Base-by-base conservation (phyloP, 495 filamentous ascomycete species). In the Pyrenopolyporus hunteri region DNA sequence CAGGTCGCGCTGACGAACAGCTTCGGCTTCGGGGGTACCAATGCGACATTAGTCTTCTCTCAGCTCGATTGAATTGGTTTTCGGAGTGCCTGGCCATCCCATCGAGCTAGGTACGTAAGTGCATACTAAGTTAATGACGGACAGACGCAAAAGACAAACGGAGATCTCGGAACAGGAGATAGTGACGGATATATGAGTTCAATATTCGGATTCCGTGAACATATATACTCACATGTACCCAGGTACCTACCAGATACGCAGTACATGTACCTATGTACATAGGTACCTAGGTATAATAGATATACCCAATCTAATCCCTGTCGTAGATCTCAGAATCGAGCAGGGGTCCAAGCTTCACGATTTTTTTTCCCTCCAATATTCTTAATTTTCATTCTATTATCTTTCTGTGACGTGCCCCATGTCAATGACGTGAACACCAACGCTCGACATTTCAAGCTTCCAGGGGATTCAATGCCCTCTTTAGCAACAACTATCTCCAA, bases 21-120 rank as follows among this genome's bases (percentile, higher is more conserved):
- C 69, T 98, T 98, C 80, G 94, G 94, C 1, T 98, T 98, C 78
- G 94, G 94, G 7, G 94, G 94, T 23, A 98, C 94, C 6, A 98
- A 98, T 77, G 93, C 93, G 37, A 90, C 84, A 59, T 76, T 98
- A 36, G 93, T 92, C 58, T 96, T 98, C 72, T 82, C 77, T 42
- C 39, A 40, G 31, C 39, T 66, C 16, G 22, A 31, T 3, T 59
- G 28, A 55, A 16, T 31, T 5, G 17, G 4, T 6, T 22, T 35
- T 19, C 2, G 8, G 28, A 25, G 2, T 33, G n/a, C 4, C 13
- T 4, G 7, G 16, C 9, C 13, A 42, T 23, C 23, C 9, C n/a
- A n/a, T 42, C 23, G n/a, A 42, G 10, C 23, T 6, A 0, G 5
- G 5, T 28, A 17, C 28, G 23, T 45, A 29, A 42, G 13, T 42